Percentiles rank a stretch among this genome's conserved stretches.
Conservation (phyloP, 345 rosid species). For the Lagerstroemia speciosa region DNA sequence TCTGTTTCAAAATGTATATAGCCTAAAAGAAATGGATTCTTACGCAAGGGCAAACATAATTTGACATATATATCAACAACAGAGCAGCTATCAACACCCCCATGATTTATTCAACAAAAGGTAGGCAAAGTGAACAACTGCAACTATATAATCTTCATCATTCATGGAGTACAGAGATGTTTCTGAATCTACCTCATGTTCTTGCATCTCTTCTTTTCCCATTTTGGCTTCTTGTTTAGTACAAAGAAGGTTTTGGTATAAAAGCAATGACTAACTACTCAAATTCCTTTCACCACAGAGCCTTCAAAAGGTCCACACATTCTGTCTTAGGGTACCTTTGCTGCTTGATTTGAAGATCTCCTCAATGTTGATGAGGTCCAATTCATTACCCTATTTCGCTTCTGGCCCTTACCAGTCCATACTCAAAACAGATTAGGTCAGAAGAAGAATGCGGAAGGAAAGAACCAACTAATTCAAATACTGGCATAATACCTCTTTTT, state of each 20-base stretch:
- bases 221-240: not conserved
- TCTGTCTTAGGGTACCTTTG: conserved; percentile 39
- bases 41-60: not conserved
- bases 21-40: not conserved
- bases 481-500: conserved; percentile 34
- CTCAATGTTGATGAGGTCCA: conserved; percentile 37
- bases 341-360: conserved; percentile 30
- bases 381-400: conserved; percentile 60
- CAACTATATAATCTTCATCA: not conserved
- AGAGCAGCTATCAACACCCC: not conserved
- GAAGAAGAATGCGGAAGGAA: not conserved
- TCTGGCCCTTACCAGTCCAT: conserved; percentile 52
- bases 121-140: not conserved
- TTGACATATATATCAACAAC: too few species aligned
- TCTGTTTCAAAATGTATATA: not conserved
- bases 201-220: not conserved
- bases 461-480: not conserved
- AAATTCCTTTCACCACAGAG: not conserved
- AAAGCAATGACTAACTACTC: not conserved
- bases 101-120: not conserved
- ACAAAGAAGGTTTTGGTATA: not conserved
- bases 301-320: not conserved
- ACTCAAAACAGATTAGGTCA: conserved; percentile 6
- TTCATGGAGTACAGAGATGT: not conserved
- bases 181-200: not conserved